Evolutionary conservation across 2,329 filamentous ascomycete genomes (phyloP).

Genomic region (Allantophomopsis lycopodina): DNA sequence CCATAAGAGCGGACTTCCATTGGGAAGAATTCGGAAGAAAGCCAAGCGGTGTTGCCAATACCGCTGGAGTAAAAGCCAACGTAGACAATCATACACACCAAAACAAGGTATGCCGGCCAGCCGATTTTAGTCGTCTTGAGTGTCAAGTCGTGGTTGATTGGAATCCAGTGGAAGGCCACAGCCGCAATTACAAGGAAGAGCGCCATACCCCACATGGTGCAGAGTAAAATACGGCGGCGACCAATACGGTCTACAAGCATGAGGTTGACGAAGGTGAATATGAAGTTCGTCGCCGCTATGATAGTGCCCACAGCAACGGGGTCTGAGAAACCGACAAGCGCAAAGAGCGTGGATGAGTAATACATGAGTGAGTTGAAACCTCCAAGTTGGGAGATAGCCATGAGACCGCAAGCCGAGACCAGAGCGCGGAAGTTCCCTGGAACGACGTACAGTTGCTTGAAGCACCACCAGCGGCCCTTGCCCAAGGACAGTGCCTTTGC

Average conservation of each 20-base stretch:
- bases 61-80: constrained; percentile 26
- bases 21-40: constrained; percentile 30
- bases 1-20: constrained; percentile 32
- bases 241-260: constrained; percentile 30
- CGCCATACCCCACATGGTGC: constrained; percentile 28
- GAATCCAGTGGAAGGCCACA: constrained; percentile 29
- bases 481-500: constrained; percentile 22
- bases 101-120: constrained; percentile 2
- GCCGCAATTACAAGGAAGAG: constrained; percentile 28
- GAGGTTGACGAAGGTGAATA: constrained; percentile 32
- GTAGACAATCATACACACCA: constrained; percentile 6
- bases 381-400: constrained; percentile 31
- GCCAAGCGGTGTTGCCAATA: constrained; percentile 31
- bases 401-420: constrained; percentile 28
- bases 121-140: constrained; percentile 17
- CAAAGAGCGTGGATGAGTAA: constrained; percentile 25
- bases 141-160: constrained; percentile 21
- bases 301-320: constrained; percentile 28
- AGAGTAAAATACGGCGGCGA: constrained; percentile 27
- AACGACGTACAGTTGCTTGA: constrained; percentile 29
- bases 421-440: constrained; percentile 28
- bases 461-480: constrained; percentile 23
- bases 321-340: constrained; percentile 32
- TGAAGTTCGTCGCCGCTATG: constrained; percentile 28
- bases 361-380: constrained; percentile 30